Percentiles rank a stretch among this genome's conserved stretches.
Evolutionary conservation across 306 rosid genomes (phyloP).

Genomic region (Vachellia collinsii): DNA sequence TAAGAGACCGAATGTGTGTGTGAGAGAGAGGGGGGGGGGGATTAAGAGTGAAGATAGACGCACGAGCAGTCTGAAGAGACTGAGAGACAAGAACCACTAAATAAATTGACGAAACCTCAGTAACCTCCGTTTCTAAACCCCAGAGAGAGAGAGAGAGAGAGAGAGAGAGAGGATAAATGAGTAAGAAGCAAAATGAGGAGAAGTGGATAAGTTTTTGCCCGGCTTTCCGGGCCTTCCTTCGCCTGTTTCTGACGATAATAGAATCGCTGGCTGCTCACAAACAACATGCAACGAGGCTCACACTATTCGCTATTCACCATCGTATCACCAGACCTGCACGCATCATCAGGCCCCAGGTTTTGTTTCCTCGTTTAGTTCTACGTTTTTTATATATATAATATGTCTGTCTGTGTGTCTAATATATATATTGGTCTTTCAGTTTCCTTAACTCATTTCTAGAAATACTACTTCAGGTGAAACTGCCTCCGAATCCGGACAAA

Average conservation of each 20-base stretch:
- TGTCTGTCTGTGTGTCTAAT: neutral
- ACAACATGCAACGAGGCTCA: conserved; percentile 57
- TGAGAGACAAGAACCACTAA: conserved; percentile 37
- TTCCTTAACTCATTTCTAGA: neutral
- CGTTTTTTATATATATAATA: neutral
- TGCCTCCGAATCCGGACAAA: neutral
- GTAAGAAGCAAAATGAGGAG: conserved; percentile 5
- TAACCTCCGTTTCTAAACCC: conserved; percentile 40
- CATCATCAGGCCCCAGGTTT: conserved; percentile 35
- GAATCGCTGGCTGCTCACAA: conserved; percentile 53
- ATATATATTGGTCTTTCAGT: neutral
- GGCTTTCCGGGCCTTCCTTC: conserved; percentile 48
- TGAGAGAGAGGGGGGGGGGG: too few species aligned
- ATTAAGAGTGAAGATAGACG: neutral
- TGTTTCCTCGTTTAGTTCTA: conserved; percentile 40
- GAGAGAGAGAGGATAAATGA: neutral
- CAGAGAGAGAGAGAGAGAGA: neutral
- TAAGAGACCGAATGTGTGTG: too few species aligned
- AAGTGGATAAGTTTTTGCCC: conserved; percentile 50
- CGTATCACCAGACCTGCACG: conserved; percentile 70
- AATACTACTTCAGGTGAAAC: conserved; percentile 28
- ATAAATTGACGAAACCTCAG: conserved; percentile 32
- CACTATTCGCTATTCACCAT: conserved; percentile 62
- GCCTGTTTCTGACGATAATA: conserved; percentile 32
- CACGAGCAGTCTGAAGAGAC: conserved; percentile 12